Evolutionary conservation across 768 basidiomycete genomes (phyloP).

Genomic region (Suillus clintonianus): DNA sequence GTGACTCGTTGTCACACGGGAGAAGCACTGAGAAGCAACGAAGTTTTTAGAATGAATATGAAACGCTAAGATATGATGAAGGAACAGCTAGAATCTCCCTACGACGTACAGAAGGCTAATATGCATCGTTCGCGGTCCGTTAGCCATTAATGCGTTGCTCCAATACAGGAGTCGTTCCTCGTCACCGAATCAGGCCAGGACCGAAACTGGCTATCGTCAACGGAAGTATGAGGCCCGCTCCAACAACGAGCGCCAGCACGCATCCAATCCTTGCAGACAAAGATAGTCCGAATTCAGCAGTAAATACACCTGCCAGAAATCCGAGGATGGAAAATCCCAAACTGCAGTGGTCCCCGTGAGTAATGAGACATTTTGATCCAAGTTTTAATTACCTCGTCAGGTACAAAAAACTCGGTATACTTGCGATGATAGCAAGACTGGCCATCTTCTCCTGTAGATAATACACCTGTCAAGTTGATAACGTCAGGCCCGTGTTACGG

Average conservation of each 20-base stretch:
- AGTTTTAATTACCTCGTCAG: background rate
- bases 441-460: background rate
- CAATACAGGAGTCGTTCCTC: too few species aligned
- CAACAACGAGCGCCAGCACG: background rate
- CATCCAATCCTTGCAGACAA: background rate
- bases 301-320: background rate
- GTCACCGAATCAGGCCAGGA: background rate
- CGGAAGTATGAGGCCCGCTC: background rate
- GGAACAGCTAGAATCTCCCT: too few species aligned
- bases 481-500: fast-evolving
- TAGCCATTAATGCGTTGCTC: too few species aligned
- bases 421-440: background rate
- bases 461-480: background rate
- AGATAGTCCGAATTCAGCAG: background rate
- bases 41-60: too few species aligned
- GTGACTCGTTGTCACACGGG: too few species aligned
- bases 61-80: too few species aligned
- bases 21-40: too few species aligned
- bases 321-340: background rate
- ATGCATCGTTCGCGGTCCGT: too few species aligned
- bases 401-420: background rate
- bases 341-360: background rate
- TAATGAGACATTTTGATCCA: background rate
- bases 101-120: too few species aligned
- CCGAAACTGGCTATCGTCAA: background rate